Evolutionary conservation across 2,329 filamentous ascomycete genomes (phyloP).

Genomic region (Claviceps sp.): DNA sequence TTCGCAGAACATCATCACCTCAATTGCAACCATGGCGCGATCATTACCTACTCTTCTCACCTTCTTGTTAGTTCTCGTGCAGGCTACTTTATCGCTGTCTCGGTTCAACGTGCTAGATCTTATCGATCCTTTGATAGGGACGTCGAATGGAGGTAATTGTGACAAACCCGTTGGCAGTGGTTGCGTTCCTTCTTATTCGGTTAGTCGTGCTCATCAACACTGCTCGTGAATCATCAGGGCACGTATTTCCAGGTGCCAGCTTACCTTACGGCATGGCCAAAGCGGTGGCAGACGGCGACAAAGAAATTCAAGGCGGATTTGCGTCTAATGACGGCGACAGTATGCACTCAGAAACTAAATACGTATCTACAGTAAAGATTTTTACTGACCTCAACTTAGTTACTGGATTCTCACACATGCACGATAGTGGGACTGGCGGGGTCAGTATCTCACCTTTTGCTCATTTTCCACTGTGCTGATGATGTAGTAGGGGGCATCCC

Average conservation of each 20-base stretch:
- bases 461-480: background rate
- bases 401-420: constrained; percentile 19
- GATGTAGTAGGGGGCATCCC: constrained; percentile 22
- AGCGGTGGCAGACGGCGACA: constrained; percentile 14
- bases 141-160: constrained; percentile 12
- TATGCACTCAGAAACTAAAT: constrained; percentile 1
- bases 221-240: constrained; percentile 5
- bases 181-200: background rate
- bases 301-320: constrained; percentile 15
- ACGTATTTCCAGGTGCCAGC: constrained; percentile 17
- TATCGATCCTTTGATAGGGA: constrained; percentile 16
- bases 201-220: background rate
- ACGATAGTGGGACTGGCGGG: constrained; percentile 17
- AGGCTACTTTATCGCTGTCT: background rate
- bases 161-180: background rate
- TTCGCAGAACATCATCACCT: background rate
- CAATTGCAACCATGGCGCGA: background rate
- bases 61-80: background rate
- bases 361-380: background rate
- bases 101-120: constrained; percentile 11
- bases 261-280: constrained; percentile 19
- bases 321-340: constrained; percentile 13
- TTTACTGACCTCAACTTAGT: constrained; percentile 8
- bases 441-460: constrained; percentile 12
- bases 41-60: background rate